A percentile compares a stretch with the other conserved stretches of the same genome.
Evolutionary conservation across 345 rosid species (phyloP).

Genomic region (Salix koriyanagi): DNA sequence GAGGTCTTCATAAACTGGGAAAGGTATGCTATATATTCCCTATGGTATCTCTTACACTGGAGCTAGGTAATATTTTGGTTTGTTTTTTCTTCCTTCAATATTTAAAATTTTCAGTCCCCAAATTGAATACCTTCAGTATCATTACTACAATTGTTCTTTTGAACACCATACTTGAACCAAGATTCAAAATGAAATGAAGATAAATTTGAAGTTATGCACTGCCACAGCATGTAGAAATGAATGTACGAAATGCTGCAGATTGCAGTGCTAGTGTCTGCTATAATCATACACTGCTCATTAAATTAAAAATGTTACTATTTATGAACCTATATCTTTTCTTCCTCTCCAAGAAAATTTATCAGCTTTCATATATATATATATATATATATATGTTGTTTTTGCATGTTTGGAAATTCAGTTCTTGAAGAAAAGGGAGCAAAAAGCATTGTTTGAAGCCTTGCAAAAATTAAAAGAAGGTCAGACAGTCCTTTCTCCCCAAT

Average conservation of each 20-base stretch:
- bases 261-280: too few species aligned
- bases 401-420: constrained; percentile 34
- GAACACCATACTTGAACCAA: background rate
- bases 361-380: background rate
- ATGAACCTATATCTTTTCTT: background rate
- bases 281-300: background rate
- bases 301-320: background rate
- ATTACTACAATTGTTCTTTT: background rate
- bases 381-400: background rate
- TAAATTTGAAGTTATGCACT: background rate
- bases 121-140: background rate
- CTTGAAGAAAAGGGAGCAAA: constrained; percentile 45
- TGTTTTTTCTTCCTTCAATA: background rate
- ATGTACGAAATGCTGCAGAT: background rate
- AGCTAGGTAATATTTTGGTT: background rate
- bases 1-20: constrained; percentile 70
- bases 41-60: background rate
- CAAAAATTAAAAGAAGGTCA: constrained; percentile 84
- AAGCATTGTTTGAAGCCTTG: constrained; percentile 62
- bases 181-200: background rate
- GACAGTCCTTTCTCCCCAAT: background rate
- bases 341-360: background rate
- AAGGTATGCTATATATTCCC: constrained; percentile 40
- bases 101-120: background rate
- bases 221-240: background rate